Evolutionary conservation across 2,329 filamentous ascomycete genomes (phyloP).

Genomic region (Monilinia laxa): DNA sequence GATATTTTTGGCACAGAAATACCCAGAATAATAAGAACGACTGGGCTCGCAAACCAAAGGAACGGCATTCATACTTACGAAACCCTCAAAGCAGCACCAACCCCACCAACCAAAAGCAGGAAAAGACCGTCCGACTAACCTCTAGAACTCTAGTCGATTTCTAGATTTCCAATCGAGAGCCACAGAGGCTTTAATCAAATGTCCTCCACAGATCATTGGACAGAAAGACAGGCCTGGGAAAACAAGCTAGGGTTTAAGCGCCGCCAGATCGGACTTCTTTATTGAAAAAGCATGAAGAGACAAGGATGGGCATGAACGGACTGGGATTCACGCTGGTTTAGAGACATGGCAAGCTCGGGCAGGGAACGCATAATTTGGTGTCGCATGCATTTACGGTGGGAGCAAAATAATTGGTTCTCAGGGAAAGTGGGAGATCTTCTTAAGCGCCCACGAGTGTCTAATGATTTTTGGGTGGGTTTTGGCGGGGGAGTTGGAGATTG

Average conservation of each 20-base stretch:
- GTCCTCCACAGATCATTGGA: neutral
- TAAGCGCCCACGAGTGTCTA: slow-evolving; percentile 18
- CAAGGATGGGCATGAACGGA: neutral
- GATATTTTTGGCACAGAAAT: neutral
- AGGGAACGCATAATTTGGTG: neutral
- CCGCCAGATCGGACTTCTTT: slow-evolving; percentile 12
- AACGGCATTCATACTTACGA: neutral
- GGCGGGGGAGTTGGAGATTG: slow-evolving; percentile 14
- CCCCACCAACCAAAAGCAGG: neutral
- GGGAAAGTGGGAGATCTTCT: neutral
- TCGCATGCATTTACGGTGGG: slow-evolving; percentile 8
- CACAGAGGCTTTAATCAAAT: too few species aligned
- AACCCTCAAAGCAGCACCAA: slow-evolving; percentile 1
- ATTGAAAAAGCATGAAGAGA: too few species aligned
- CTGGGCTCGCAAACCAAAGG: neutral
- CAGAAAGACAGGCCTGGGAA: neutral
- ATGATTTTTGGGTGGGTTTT: neutral
- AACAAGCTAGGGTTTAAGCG: slow-evolving; percentile 18
- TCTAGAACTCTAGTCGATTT: neutral
- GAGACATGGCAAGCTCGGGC: too few species aligned
- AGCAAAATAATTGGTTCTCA: neutral
- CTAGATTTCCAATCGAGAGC: neutral
- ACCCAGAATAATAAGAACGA: too few species aligned
- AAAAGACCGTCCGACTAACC: neutral
- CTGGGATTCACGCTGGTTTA: neutral